Conservation (phyloP, 1,284 basidiomycete species). For the Apiotrichum sp. region DNA sequence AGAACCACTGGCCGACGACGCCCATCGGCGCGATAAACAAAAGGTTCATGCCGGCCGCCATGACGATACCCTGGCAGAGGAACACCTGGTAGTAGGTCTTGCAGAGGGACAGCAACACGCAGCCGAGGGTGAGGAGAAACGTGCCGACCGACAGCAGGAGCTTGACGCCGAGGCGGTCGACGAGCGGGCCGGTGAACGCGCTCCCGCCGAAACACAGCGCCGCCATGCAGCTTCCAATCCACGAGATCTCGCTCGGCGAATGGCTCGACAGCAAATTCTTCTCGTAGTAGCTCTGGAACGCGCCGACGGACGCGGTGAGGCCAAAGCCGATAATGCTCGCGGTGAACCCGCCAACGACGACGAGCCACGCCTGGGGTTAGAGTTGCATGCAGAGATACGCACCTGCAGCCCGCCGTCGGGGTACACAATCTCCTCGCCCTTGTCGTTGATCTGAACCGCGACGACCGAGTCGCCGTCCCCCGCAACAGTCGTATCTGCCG, state of each 20-base stretch:
- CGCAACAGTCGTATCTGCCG: neutral
- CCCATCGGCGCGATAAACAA: slow-evolving; percentile 33
- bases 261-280: slow-evolving; percentile 20
- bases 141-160: slow-evolving; percentile 21
- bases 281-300: slow-evolving; percentile 22
- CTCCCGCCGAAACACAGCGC: slow-evolving; percentile 25
- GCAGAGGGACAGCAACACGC: slow-evolving; percentile 22
- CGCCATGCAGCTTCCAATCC: slow-evolving; percentile 26
- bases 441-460: neutral
- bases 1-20: slow-evolving; percentile 34
- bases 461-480: neutral
- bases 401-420: neutral
- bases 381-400: neutral
- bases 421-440: neutral
- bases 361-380: slow-evolving; percentile 9
- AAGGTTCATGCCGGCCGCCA: slow-evolving; percentile 26
- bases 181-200: slow-evolving; percentile 25
- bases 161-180: slow-evolving; percentile 27
- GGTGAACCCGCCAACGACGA: slow-evolving; percentile 11
- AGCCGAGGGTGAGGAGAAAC: slow-evolving; percentile 15
- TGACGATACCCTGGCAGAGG: slow-evolving; percentile 24
- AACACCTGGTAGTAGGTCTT: slow-evolving; percentile 28
- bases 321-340: slow-evolving; percentile 15
- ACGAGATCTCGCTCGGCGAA: slow-evolving; percentile 27
- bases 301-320: slow-evolving; percentile 13